Base-by-base conservation (phyloP, 495 filamentous ascomycete species). In the Lepidopterella palustris region DNA sequence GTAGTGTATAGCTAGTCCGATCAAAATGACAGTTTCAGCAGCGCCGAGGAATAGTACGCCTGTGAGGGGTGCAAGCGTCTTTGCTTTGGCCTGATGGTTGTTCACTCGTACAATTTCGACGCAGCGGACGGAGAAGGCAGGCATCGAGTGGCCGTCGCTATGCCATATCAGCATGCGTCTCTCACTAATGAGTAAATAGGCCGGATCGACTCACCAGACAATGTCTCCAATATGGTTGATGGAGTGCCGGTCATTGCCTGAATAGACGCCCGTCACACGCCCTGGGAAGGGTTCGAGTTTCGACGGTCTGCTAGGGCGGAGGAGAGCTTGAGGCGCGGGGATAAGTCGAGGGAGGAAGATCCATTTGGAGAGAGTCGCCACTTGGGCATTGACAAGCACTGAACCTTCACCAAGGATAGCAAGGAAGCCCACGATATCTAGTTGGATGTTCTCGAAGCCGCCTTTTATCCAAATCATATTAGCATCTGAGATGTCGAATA, bases 341-440 rank as follows among this genome's bases (percentile, higher is more conserved):
- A 76, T 57, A 21, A 76, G 62, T 29, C 73, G 66, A 10, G 73
- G 73, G 18, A 76, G 61, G 54, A 70, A 73, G 57, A 72, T 67
- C 52, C 71, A 66, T 52, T 53, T 63, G 8, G 73, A 76, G 3
- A 76, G 63, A 0, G 73, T 70, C 3, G 71, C 57, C 9, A 76
- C 73, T 58, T 74, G 72, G 21, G 71, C 72, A 58, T 73, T 73
- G 31, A 68, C 69, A n/a, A 67, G 49, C 11, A 76, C 65, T 18
- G 71, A 73, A 61, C 71, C 70, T 58, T 76, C 73, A 21, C 73
- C 73, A 11, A 74, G 53, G 52, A 76, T 70, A 29, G 72, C 73
- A n/a, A 76, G 70, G 56, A 76, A 74, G 35, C 72, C 73, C 47
- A 76, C 73, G 25, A 74, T 73, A 57, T 76, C 73, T 6, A 76